These are phyloP conservation scores for Polyplosphaeria fusca DNA, from an alignment of 495 filamentous ascomycete genomes.

Conservation along the genomic window DNA sequence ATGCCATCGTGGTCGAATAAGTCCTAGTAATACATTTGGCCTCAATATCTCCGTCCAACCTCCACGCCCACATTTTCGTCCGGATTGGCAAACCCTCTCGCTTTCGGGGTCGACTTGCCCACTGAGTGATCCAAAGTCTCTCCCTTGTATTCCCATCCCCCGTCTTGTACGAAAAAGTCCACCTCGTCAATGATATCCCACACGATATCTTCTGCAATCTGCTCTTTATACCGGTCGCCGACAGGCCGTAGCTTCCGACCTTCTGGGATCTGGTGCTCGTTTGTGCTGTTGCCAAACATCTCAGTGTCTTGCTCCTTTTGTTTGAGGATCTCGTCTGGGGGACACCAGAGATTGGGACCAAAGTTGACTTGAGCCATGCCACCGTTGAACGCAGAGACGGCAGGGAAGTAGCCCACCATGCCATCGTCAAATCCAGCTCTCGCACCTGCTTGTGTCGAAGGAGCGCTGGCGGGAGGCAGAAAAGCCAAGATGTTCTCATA, in stretches of 20 bases:
- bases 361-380: constrained; percentile 91
- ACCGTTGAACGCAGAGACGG: constrained; percentile 85
- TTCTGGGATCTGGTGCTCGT: constrained; percentile 20
- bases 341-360: constrained; percentile 84
- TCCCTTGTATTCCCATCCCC: constrained; percentile 43
- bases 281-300: constrained; percentile 44
- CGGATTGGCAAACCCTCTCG: constrained; percentile 30
- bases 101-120: constrained; percentile 32
- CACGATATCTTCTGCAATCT: constrained; percentile 90
- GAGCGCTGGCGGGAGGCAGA: constrained; percentile 82
- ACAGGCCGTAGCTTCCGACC: constrained; percentile 54
- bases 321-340: constrained; percentile 55
- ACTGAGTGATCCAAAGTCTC: constrained; percentile 15
- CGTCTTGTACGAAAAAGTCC: constrained; percentile 71
- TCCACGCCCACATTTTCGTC: constrained; percentile 33
- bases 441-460: constrained; percentile 67
- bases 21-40: too few relatives aligned
- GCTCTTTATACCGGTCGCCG: constrained; percentile 81
- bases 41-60: constrained; percentile 31
- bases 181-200: constrained; percentile 93
- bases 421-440: constrained; percentile 87
- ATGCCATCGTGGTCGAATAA: too few relatives aligned
- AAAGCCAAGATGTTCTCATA: constrained; percentile 90
- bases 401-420: constrained; percentile 91
- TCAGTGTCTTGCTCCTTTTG: constrained; percentile 48